phyloP scores from a whole-genome alignment of 2,329 filamentous ascomycete genomes.

The Epichloe amarillans region DNA sequence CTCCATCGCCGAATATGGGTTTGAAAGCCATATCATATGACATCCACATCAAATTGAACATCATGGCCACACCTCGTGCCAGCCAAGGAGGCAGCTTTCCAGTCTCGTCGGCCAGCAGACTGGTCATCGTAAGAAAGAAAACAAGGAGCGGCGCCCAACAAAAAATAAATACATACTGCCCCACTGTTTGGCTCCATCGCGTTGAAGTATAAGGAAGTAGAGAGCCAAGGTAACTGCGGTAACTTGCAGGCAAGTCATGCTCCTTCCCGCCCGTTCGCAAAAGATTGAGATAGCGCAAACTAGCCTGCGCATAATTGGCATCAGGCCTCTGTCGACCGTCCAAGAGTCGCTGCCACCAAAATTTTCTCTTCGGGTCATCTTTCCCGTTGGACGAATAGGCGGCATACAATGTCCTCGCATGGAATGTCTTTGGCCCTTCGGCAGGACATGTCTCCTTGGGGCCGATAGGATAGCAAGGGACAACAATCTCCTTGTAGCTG shows the following conservation, averaged over 20 bases:
- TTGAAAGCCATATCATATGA: constrained; percentile 35
- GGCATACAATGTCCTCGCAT: constrained; percentile 74
- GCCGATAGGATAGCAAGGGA: constrained; percentile 62
- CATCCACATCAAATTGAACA: constrained; percentile 38
- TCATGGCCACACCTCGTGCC: constrained; percentile 30
- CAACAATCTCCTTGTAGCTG: constrained; percentile 71
- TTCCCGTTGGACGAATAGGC: constrained; percentile 33
- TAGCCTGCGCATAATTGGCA: constrained; percentile 66
- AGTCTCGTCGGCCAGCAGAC: constrained; percentile 47
- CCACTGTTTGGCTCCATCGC: constrained; percentile 50
- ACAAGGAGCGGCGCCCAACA: constrained; percentile 45
- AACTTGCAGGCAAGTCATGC: constrained; percentile 65
- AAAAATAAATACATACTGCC: constrained; percentile 46
- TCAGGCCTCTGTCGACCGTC: constrained; percentile 41
- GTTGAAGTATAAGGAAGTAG: constrained; percentile 63
- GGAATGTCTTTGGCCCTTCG: constrained; percentile 48
- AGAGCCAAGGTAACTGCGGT: constrained; percentile 56
- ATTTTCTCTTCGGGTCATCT: constrained; percentile 20
- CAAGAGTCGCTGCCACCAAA: constrained; percentile 35
- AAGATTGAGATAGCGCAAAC: constrained; percentile 68
- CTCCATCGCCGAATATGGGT: constrained; percentile 71
- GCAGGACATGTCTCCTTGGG: constrained; percentile 48
- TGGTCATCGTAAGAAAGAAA: constrained; percentile 29
- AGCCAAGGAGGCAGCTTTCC: constrained; percentile 61
- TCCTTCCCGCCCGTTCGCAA: constrained; percentile 68